Base-by-base conservation (phyloP, 2,329 filamentous ascomycete species). In the Sodiomyces alkalinus region DNA sequence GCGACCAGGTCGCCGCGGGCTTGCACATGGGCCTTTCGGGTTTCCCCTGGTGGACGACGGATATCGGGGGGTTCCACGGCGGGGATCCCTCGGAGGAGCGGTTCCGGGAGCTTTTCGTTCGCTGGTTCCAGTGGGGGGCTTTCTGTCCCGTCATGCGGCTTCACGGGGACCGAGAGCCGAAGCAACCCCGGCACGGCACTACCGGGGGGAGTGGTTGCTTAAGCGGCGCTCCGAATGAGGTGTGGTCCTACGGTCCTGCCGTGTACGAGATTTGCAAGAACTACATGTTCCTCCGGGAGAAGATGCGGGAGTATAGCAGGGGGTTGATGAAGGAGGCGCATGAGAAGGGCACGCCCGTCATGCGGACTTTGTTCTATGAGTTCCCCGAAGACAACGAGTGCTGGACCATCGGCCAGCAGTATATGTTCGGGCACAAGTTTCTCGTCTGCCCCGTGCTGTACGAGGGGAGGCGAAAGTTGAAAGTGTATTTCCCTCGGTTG, bases 81-180 rank as follows among this genome's bases (percentile, higher is more conserved):
- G 74, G 74, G 0, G 58, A 73, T 34, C 68, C 71, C 0, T 45
- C 53, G 1, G 61, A 74, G 26, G 47, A 53, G 2, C 52, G 40
- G 0, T 79, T 78, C 46, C 56, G 69, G 6, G 74, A 79, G 41
- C 49, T 79, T 0, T 69, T 78, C 33, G 63, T 71, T 1, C 53
- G 74, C 2, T 79, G 74, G 74, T 79, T 79, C 45, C 73, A 78
- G 40, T 79, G 72, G 70, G 73, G 66, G 1, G 52, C 70, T 0
- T 78, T 74, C 41, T 75, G 70, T 32, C 74, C 74, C 1, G 73
- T 79, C 2, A 74, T 80, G 62, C 52, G 74, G 3, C 54, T 78
- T 1, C 74, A 80, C 38, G 74, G 74, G 5, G 68, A 77, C 41
- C 60, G 74, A 1, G 69, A 75, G 43, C 74, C 74, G 1, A 58